Evolutionary conservation across 1,284 basidiomycete genomes (phyloP), one percentile per base, ranked within the genome.

Genomic region (Sparassis latifolia): DNA sequence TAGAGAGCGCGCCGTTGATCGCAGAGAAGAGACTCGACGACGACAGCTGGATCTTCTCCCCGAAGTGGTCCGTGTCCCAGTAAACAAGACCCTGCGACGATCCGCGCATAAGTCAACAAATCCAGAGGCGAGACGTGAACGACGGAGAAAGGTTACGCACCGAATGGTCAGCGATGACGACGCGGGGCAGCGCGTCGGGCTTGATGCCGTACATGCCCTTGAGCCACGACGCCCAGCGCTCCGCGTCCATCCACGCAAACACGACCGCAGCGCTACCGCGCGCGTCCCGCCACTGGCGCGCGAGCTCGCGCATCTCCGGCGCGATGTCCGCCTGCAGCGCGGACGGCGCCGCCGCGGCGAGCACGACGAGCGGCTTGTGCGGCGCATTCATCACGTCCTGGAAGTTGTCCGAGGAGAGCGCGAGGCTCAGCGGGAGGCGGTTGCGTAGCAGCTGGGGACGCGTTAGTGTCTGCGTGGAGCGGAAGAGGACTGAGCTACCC

Each of bases 171-270:
- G 88, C 77, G 47, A 97, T 77, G 12, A 95, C 76, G 9, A 92
- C 75, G 4, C 67, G 66, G 0, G 86, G 80, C 48, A 72, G 42
- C 39, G 68, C 62, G 20, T 56, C 58, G 0, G 60, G 60, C 44
- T 59, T 63, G 54, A 90, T 69, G 1, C 84, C 84, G 66, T 95
- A 96, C 80, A 91, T 92, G 57, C 82, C 84, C 74, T 88, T 91
- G 68, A 95, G 71, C 92, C 92, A 96, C 49, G 78, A 83, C 20
- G 69, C 74, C 92, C 92, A 95, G 63, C 76, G 78, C 29, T 81
- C 81, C 0, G 73, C 78, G 61, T 96, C 89, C 78, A 95, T 92
- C 82, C 84, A 90, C 5, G 84, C 78, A 67, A 94, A 96, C 48
- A 92, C 78, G 0, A 95, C 84, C 10, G 84, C 80, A 6, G 66